phyloP scores from a whole-genome alignment of 2,329 filamentous ascomycete species.

The Mollisia scopiformis region DNA sequence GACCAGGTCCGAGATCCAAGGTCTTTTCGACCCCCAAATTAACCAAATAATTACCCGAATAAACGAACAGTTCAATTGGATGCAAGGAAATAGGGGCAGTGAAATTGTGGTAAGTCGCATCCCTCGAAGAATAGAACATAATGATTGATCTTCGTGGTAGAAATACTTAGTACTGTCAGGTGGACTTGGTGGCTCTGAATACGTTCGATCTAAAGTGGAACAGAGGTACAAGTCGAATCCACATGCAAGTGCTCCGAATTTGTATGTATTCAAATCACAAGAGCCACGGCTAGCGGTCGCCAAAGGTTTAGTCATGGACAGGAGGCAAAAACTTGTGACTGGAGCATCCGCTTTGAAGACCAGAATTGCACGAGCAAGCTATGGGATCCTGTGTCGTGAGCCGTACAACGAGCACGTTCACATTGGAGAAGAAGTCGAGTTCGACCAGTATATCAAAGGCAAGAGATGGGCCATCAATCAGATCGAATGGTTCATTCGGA shows the following conservation, averaged over 20 bases:
- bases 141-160: conserved; percentile 25
- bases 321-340: conserved; percentile 49
- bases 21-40: neutral
- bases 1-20: neutral
- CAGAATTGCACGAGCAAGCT: conserved; percentile 46
- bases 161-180: conserved; percentile 49
- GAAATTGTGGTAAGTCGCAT: conserved; percentile 8
- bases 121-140: neutral
- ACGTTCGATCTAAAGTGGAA: conserved; percentile 47
- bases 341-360: conserved; percentile 46
- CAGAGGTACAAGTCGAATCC: conserved; percentile 38
- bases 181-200: conserved; percentile 49
- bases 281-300: conserved; percentile 57
- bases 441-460: conserved; percentile 40
- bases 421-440: conserved; percentile 39
- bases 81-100: conserved; percentile 2
- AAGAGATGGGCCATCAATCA: conserved; percentile 43
- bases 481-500: conserved; percentile 47
- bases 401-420: conserved; percentile 42
- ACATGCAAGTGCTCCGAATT: conserved; percentile 41
- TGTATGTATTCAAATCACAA: conserved; percentile 46
- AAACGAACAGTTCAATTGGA: conserved; percentile 42
- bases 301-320: conserved; percentile 51
- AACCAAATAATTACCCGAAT: conserved; percentile 22
- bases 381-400: conserved; percentile 44